Percentiles rank a stretch among this genome's conserved stretches.
Evolutionary conservation across 192 early-diverging fungal species (phyloP).

Genomic region (Gonapodya prolifera): DNA sequence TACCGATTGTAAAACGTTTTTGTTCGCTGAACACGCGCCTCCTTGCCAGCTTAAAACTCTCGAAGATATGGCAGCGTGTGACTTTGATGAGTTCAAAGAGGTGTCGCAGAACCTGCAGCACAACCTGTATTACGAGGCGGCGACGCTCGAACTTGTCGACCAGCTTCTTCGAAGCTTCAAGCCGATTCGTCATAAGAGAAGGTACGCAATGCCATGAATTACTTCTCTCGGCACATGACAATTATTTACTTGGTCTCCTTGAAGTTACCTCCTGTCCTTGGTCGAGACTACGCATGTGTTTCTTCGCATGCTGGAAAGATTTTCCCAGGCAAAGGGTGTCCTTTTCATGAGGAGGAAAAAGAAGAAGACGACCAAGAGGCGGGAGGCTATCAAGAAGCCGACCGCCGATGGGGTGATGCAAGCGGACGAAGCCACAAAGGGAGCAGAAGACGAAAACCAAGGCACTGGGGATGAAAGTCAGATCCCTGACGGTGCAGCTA

Average conservation of each 20-base stretch:
- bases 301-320: constrained; percentile 48
- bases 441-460: too few relatives aligned
- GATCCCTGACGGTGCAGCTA: too few relatives aligned
- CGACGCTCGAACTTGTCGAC: constrained; percentile 42
- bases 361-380: too few relatives aligned
- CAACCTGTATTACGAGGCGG: constrained; percentile 57
- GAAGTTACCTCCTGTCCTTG: constrained; percentile 33
- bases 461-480: too few relatives aligned
- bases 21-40: neutral
- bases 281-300: constrained; percentile 42
- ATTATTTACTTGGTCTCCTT: neutral
- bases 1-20: too few relatives aligned
- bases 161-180: constrained; percentile 35
- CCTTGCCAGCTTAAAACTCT: constrained; percentile 1
- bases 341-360: neutral
- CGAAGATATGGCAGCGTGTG: neutral
- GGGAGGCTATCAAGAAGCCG: too few relatives aligned
- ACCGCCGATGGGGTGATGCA: too few relatives aligned
- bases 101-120: constrained; percentile 50
- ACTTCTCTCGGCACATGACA: neutral
- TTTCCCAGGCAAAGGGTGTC: constrained; percentile 30
- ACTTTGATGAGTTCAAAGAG: constrained; percentile 19
- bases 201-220: neutral
- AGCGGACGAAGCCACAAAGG: too few relatives aligned
- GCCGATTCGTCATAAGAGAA: constrained; percentile 15